phyloP scores from a whole-genome alignment of 306 rosid genomes.

The Glycine soja region DNA sequence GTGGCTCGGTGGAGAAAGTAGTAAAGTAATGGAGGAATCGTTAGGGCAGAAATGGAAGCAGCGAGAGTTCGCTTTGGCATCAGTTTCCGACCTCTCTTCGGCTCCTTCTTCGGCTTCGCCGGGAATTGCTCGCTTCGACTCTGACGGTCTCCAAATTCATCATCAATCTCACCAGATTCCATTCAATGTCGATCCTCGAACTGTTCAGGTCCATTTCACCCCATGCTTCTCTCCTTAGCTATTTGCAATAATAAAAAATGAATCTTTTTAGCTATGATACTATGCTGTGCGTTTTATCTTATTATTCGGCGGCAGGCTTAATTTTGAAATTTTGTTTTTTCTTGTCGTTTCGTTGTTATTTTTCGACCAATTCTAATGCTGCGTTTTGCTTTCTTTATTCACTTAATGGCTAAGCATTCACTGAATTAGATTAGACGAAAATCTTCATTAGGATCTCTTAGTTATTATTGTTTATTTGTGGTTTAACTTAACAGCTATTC shows the following conservation, averaged over 20 bases:
- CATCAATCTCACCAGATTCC: constrained; percentile 54
- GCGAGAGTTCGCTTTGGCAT: constrained; percentile 68
- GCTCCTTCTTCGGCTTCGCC: constrained; percentile 55
- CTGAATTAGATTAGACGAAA: background rate
- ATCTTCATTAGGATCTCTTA: constrained; percentile 15
- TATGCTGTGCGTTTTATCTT: background rate
- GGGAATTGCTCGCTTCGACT: constrained; percentile 67
- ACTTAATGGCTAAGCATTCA: background rate
- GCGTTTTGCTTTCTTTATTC: background rate
- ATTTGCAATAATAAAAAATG: background rate
- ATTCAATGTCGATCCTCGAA: constrained; percentile 64
- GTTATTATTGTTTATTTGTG: constrained; percentile 36
- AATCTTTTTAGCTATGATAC: background rate
- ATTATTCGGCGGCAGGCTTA: constrained; percentile 5
- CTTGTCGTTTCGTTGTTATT: background rate
- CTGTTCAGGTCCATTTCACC: constrained; percentile 60
- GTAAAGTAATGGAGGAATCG: constrained; percentile 63
- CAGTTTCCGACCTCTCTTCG: constrained; percentile 70
- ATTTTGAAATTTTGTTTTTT: background rate
- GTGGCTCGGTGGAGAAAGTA: background rate
- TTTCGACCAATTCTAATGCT: background rate
- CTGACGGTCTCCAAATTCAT: constrained; percentile 60
- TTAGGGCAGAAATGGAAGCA: constrained; percentile 53
- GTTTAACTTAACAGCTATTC: constrained; percentile 62
- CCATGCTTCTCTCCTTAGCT: constrained; percentile 11